phyloP scores from a whole-genome alignment of 2,329 filamentous ascomycete species.

The Fusarium tuaranense region DNA sequence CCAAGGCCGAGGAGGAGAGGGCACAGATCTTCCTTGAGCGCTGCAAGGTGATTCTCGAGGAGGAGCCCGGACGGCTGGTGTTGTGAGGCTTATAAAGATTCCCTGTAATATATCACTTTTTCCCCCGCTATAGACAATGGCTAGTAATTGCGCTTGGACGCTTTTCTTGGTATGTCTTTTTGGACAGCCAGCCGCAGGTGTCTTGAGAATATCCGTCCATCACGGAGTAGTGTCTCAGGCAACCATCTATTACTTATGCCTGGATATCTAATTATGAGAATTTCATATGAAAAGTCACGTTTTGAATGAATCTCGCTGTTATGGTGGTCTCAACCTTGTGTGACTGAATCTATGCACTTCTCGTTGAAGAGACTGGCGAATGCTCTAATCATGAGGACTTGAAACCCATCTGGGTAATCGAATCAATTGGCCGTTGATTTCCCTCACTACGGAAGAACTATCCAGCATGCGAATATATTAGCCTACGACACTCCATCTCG shows the following conservation, averaged over 20 bases:
- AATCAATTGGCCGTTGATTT: neutral
- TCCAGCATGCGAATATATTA: neutral
- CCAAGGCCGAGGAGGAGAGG: constrained; percentile 82
- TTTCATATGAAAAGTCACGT: neutral
- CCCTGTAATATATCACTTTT: constrained; percentile 48
- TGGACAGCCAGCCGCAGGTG: constrained; percentile 17
- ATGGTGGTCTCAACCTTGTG: neutral
- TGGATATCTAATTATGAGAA: neutral
- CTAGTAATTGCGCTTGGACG: constrained; percentile 36
- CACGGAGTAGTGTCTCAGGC: neutral
- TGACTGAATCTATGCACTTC: neutral
- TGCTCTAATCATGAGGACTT: neutral
- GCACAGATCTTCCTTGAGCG: constrained; percentile 86
- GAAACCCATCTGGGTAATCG: neutral
- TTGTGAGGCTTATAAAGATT: constrained; percentile 56
- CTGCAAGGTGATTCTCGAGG: constrained; percentile 85
- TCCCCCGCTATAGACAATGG: constrained; percentile 41
- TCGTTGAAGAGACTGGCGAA: neutral
- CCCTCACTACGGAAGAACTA: neutral
- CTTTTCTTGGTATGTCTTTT: constrained; percentile 30
- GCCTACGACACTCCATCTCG: neutral
- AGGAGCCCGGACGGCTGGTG: constrained; percentile 81
- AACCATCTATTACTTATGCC: neutral
- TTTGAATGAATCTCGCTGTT: neutral
- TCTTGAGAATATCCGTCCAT: neutral